Conservation (phyloP, 768 basidiomycete species). For the Lyophyllum semitale region DNA sequence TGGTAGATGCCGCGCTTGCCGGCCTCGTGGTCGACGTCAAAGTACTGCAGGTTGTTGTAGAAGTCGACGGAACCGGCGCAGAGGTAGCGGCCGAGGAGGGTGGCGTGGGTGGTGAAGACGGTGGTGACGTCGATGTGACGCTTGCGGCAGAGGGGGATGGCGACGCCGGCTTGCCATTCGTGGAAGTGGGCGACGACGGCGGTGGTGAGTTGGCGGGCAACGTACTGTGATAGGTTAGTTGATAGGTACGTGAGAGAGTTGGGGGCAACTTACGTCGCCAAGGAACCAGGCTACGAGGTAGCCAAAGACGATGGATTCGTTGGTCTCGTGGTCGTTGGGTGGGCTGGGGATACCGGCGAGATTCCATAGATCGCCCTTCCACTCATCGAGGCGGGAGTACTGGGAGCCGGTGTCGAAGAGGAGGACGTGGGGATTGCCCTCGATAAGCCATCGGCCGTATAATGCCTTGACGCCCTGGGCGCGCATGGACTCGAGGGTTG, state of each 20-base stretch:
- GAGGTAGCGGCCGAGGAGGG: slow-evolving; percentile 96
- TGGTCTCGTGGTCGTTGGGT: slow-evolving; percentile 95
- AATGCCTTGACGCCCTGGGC: slow-evolving; percentile 89
- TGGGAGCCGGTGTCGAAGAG: slow-evolving; percentile 93
- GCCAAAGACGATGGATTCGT: slow-evolving; percentile 96
- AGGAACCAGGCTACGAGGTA: slow-evolving; percentile 99
- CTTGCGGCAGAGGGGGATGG: slow-evolving; percentile 93
- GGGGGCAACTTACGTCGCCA: slow-evolving; percentile 74
- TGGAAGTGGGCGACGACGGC: slow-evolving; percentile 98
- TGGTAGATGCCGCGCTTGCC: slow-evolving; percentile 99
- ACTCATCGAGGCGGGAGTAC: slow-evolving; percentile 90
- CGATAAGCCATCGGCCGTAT: slow-evolving; percentile 98
- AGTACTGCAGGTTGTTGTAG: slow-evolving; percentile 99
- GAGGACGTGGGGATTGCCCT: slow-evolving; percentile 92
- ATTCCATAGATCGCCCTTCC: slow-evolving; percentile 99
- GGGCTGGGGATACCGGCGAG: slow-evolving; percentile 97
- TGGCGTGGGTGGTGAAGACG: slow-evolving; percentile 98
- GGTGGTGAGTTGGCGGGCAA: slow-evolving; percentile 74
- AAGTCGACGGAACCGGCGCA: slow-evolving; percentile 99
- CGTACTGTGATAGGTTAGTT: slow-evolving; percentile 55
- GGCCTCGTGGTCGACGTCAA: slow-evolving; percentile 99
- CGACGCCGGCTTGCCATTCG: slow-evolving; percentile 98
- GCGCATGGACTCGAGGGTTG: slow-evolving; percentile 80
- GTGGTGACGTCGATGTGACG: slow-evolving; percentile 98
- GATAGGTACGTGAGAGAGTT: slow-evolving; percentile 4